Base-by-base conservation (phyloP, 306 rosid genomes). In the Cyamopsis tetragonoloba region DNA sequence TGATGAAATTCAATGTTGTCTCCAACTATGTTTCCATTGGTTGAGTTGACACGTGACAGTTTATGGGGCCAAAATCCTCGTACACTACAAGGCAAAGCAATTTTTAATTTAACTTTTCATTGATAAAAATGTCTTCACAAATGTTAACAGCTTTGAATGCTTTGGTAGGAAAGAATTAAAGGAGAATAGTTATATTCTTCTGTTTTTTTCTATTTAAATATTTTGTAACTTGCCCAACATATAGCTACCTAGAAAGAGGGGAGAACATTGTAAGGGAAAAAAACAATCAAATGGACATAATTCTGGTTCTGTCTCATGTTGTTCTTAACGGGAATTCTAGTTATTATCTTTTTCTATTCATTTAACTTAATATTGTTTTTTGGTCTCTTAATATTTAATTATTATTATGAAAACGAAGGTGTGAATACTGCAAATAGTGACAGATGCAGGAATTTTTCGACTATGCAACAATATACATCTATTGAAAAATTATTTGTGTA, bases 1-100 rank as follows among this genome's bases (percentile, higher is more conserved):
- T 51, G 56, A 69, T 32, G 31, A 74, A 55, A 39, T 37, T 57
- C n/a, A 56, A 18, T 26, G 22, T 43, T 23, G 53, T 31, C 63
- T 6, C n/a, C 35, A 63, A 53, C 5, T 3, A 34, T 61, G 27
- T 8, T 61, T 44, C 53, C 26, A 19, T 41, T 15, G 20, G 28
- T 43, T 61, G 13, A 42, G 20, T 5, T 42, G 28, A 57, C 65
- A 42, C 8, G 15, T 7, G 62, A 18, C 42, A n/a, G 32, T 31
- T 31, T 51, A 41, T 10, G 13, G 19, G 22, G 72, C 20, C 18
- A 35, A 18, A n/a, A 62, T 51, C 55, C 22, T 2, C 57, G 35
- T 39, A 46, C n/a, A 24, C 24, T 12, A 27, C 71, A 39, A 22
- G 23, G 50, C 28, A 57, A 35, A 13, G 22, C 28, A n/a, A n/a